Base-by-base conservation (phyloP, 129 eudicot species). In the Rutidosis leptorrhynchoides region DNA sequence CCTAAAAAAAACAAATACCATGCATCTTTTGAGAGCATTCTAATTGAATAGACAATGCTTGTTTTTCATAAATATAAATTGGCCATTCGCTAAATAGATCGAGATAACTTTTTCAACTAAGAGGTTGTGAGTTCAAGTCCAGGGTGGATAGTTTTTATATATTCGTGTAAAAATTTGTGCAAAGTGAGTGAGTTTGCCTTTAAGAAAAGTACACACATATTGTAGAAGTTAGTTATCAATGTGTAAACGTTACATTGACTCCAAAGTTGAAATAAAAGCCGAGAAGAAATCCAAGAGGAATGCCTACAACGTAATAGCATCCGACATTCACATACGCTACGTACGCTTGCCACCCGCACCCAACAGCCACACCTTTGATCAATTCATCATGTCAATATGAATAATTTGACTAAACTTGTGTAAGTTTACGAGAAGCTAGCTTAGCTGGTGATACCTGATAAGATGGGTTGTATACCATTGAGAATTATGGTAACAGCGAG, bases 261-360 rank as follows among this genome's bases (percentile, higher is more conserved):
- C 98, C 98, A 6, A 88, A 62, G 40, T 92, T 73, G 73, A 74
- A 92, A 73, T 83, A 76, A 62, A 88, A 81, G 51, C 95, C 96
- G 2, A 92, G 87, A 65, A 92, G 64, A 35, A 84, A 81, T 30
- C 98, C 96, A 15, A 88, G 28, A 7, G 98, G 98, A 56, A 92
- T 80, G 26, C 98, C 98, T 2, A 92, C 96, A 4, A 80, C 58
- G 62, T 92, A 92, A 69, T 88, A 92, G 55, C 98, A 92, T 37
- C 94, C 96, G 3, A 92, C 87, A 28, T 92, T 92, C 37, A 92
- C 96, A 40, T 93, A 93, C 0, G 98, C 98, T 26, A 93, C 95
- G 67, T 85, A 93, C 46, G 95, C 78, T 80, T 93, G 98, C 98
- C 98, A 93, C 67, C 96, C 96, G 23, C 96, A 88, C 15, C 98